A percentile compares a stretch with the other conserved stretches of the same genome.
phyloP scores from a whole-genome alignment of 352 stramenopile genomes.

The Plasmopara halstedii region DNA sequence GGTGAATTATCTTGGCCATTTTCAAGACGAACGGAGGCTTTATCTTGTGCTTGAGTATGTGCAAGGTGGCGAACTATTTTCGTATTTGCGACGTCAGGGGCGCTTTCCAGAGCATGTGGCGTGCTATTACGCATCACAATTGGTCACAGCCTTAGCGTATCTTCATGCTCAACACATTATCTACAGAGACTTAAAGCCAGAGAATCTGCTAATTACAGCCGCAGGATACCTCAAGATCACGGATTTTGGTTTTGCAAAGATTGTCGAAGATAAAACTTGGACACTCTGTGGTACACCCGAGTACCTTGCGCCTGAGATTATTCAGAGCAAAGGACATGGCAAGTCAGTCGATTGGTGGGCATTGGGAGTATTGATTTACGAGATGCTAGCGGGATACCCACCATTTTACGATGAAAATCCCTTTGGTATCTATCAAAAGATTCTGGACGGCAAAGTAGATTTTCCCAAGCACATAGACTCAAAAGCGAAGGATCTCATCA shows the following conservation, averaged over 20 bases:
- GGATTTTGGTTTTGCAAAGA: conserved; percentile 93
- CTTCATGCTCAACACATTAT: conserved; percentile 89
- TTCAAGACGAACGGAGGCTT: conserved; percentile 85
- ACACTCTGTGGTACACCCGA: conserved; percentile 91
- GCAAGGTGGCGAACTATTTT: conserved; percentile 89
- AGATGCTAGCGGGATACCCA: conserved; percentile 87
- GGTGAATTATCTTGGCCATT: conserved; percentile 79
- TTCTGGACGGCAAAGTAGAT: conserved; percentile 86
- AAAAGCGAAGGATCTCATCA: conserved; percentile 89
- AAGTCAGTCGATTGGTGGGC: conserved; percentile 91
- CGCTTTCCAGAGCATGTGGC: conserved; percentile 75
- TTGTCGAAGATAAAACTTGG: conserved; percentile 85
- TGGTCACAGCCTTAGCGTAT: conserved; percentile 84
- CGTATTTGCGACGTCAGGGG: conserved; percentile 79
- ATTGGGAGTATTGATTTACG: conserved; percentile 87
- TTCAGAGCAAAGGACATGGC: conserved; percentile 85
- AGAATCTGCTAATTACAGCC: conserved; percentile 89
- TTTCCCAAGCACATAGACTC: conserved; percentile 86
- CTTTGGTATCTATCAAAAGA: conserved; percentile 93
- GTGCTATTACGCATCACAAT: conserved; percentile 86
- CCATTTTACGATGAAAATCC: conserved; percentile 91
- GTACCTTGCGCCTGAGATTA: conserved; percentile 92
- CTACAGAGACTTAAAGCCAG: conserved; percentile 90
- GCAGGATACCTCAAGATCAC: conserved; percentile 89
- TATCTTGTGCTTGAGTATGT: conserved; percentile 92